Conservation (phyloP, 2,329 filamentous ascomycete genomes). For the Geosmithia morbida region DNA sequence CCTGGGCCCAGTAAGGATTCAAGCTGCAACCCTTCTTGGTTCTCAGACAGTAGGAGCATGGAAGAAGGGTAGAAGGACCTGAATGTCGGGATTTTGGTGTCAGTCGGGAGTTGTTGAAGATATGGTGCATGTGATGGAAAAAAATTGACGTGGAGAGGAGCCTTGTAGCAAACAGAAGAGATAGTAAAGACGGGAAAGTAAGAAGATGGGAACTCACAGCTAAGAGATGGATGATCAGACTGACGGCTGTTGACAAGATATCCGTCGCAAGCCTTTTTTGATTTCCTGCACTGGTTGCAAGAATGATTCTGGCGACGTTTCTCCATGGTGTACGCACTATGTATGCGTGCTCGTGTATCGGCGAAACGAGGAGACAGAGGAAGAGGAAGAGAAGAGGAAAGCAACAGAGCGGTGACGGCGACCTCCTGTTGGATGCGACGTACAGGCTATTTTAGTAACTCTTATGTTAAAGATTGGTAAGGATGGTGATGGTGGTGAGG, state of each 20-base stretch:
- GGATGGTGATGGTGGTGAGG: neutral
- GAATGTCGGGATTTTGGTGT: neutral
- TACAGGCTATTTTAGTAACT: too few relatives aligned
- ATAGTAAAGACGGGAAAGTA: too few relatives aligned
- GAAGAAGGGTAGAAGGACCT: neutral
- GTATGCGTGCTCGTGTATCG: too few relatives aligned
- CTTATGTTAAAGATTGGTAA: slow-evolving; percentile 27
- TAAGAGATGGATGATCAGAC: neutral
- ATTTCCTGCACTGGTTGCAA: slow-evolving; percentile 10
- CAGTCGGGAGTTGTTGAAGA: neutral
- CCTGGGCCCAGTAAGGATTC: slow-evolving; percentile 6
- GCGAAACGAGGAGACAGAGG: too few relatives aligned
- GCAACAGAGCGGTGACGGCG: too few relatives aligned
- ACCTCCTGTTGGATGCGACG: too few relatives aligned
- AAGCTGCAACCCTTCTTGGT: slow-evolving; percentile 8
- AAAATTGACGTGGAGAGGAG: neutral
- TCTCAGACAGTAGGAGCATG: slow-evolving; percentile 9
- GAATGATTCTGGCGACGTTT: slow-evolving; percentile 9
- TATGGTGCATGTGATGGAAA: neutral
- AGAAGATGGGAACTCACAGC: neutral
- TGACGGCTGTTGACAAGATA: slow-evolving; percentile 1
- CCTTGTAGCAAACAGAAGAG: too few relatives aligned
- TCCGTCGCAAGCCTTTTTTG: slow-evolving; percentile 13
- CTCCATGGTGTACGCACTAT: neutral
- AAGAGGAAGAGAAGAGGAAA: too few relatives aligned